phyloP scores from a whole-genome alignment of 1,139 yeast genomes.

The Pichia sp. region DNA sequence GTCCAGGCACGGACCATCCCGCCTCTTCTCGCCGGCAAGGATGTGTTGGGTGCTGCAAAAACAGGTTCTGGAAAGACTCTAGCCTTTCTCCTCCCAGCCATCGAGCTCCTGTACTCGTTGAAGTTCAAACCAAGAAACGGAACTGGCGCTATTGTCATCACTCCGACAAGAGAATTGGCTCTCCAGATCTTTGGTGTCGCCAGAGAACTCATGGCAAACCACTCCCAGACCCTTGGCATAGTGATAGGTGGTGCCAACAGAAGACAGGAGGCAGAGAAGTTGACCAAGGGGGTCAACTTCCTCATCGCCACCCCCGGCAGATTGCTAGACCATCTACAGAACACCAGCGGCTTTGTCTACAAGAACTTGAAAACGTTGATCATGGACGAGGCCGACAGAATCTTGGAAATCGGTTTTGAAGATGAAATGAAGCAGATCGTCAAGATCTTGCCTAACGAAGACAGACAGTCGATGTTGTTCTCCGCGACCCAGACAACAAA shows the following conservation, averaged over 20 bases:
- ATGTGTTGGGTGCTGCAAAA: constrained; percentile 94
- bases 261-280: constrained; percentile 93
- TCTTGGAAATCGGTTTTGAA: constrained; percentile 94
- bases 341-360: constrained; percentile 89
- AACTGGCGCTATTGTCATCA: constrained; percentile 81
- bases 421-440: constrained; percentile 98
- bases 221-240: constrained; percentile 90
- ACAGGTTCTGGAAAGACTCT: constrained; percentile 97
- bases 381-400: constrained; percentile 97
- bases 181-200: constrained; percentile 97
- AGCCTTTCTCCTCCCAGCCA: constrained; percentile 92
- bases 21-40: constrained; percentile 90
- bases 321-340: constrained; percentile 90
- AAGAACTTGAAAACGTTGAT: constrained; percentile 90
- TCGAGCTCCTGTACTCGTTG: constrained; percentile 82
- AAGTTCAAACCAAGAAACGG: constrained; percentile 91
- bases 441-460: constrained; percentile 86
- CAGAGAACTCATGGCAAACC: constrained; percentile 84
- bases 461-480: constrained; percentile 93
- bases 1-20: constrained; percentile 95
- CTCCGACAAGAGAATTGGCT: constrained; percentile 91
- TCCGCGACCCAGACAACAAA: constrained; percentile 98
- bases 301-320: constrained; percentile 98
- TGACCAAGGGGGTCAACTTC: constrained; percentile 87
- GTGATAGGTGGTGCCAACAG: constrained; percentile 99